Base-by-base conservation (phyloP, 306 rosid genomes). In the Psophocarpus tetragonolobus region DNA sequence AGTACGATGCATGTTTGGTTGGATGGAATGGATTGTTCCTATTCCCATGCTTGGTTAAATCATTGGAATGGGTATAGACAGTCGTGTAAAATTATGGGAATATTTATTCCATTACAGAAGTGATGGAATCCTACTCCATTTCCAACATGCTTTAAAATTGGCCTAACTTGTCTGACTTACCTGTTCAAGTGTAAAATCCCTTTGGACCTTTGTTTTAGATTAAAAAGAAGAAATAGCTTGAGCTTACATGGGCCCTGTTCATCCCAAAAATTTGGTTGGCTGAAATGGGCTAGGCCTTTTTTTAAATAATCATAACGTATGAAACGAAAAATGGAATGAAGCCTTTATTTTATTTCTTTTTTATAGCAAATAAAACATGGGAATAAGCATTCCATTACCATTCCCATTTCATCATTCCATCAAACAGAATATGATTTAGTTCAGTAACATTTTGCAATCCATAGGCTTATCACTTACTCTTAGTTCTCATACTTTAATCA, bases 401-500 rank as follows among this genome's bases (percentile, higher is more conserved):
- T n/a, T n/a, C n/a, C n/a, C n/a, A n/a, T n/a, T n/a, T n/a, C n/a
- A n/a, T n/a, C n/a, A n/a, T n/a, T n/a, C n/a, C n/a, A n/a, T 65
- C 65, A 24, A 65, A 17, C n/a, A 18, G 29, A 38, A 57, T 17
- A 27, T 42, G 68, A 54, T 17, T 13, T 62, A 36, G 69, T 74
- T 77, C 39, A 13, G 63, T 84, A 30, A 27, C 67, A n/a, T 79
- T 47, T 74, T 78, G 48, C 70, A 54, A 71, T 32, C 48, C 58
- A 38, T 50, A 74, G 64, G 69, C 45, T 81, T 57, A 18, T 32
- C 26, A 66, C 82, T 38, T 65, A 33, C 86, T 86, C 30, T 30
- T 79, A 65, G 73, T 41, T 67, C 69, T 82, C 83, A 65, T 35
- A 47, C 76, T 78, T 65, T 78, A 67, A 78, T 89, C 96, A 95